These are phyloP conservation scores for Fusarium equiseti DNA, from an alignment of 2,329 filamentous ascomycete species.

Conservation along the genomic window DNA sequence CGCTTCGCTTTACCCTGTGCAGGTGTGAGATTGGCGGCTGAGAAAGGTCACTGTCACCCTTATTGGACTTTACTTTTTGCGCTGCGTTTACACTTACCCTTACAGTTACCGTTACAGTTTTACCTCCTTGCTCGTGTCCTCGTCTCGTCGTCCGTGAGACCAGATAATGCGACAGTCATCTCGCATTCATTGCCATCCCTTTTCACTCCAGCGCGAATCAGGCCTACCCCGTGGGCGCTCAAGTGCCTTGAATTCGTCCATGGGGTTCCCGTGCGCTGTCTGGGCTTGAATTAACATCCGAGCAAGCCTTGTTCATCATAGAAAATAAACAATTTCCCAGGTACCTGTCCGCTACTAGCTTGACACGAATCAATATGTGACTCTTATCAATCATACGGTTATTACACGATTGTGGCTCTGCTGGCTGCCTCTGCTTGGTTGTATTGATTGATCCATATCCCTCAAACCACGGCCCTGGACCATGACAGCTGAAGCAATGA, in stretches of 20 bases:
- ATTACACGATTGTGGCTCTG: constrained; percentile 24
- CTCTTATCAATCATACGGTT: constrained; percentile 20
- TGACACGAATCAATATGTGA: constrained; percentile 23
- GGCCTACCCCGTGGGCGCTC: constrained; percentile 29
- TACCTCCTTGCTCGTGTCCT: constrained; percentile 24
- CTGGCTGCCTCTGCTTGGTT: constrained; percentile 19
- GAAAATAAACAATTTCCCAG: constrained; percentile 29
- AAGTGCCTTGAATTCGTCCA: constrained; percentile 39
- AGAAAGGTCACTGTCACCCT: constrained; percentile 19
- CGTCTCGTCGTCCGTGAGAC: constrained; percentile 13
- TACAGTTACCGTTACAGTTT: constrained; percentile 3
- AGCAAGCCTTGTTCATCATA: constrained; percentile 33
- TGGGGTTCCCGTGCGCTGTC: constrained; percentile 36
- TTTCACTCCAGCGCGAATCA: constrained; percentile 32
- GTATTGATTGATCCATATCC: constrained; percentile 19
- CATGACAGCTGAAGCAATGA: constrained; percentile 29
- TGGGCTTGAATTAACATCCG: constrained; percentile 41
- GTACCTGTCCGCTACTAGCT: constrained; percentile 21
- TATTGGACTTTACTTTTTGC: constrained; percentile 1
- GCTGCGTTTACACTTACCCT: background rate
- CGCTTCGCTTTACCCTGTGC: constrained; percentile 21
- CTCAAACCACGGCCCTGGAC: constrained; percentile 16
- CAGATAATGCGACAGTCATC: constrained; percentile 35
- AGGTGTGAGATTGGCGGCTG: constrained; percentile 29
- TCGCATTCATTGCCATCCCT: constrained; percentile 26